A percentile compares a stretch with the other conserved stretches of the same genome.
Conservation (phyloP, 2,329 filamentous ascomycete genomes). For the Colletotrichum camelliae region DNA sequence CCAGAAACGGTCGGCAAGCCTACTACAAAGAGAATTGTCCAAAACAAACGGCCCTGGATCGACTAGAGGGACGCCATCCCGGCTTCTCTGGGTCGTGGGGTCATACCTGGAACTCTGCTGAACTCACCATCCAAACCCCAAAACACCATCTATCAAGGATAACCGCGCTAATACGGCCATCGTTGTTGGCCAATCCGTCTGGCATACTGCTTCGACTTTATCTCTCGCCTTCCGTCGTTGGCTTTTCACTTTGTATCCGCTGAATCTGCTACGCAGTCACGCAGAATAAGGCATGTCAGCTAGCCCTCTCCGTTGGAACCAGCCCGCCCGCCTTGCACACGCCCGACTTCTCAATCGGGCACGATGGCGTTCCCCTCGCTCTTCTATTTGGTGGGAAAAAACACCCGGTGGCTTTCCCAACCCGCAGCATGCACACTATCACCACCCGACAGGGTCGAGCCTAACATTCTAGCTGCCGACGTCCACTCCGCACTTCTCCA, state of each 20-base stretch:
- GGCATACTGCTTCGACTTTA: background rate
- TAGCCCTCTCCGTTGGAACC: background rate
- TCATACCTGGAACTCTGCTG: constrained; percentile 8
- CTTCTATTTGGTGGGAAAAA: constrained; percentile 8
- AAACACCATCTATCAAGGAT: background rate
- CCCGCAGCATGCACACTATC: background rate
- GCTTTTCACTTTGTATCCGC: background rate
- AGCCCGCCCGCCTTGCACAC: background rate
- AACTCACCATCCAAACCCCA: constrained; percentile 4
- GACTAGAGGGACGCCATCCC: background rate
- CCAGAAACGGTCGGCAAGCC: constrained; percentile 1
- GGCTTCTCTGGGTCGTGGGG: background rate
- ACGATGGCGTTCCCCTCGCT: background rate
- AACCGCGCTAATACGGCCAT: background rate
- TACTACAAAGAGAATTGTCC: background rate
- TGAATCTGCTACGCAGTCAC: background rate
- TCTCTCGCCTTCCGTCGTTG: background rate
- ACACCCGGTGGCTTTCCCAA: background rate
- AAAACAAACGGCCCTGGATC: background rate
- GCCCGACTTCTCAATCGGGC: constrained; percentile 1
- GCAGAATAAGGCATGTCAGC: background rate
- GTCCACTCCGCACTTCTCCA: background rate
- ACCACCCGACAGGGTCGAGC: background rate
- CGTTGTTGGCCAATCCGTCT: background rate
- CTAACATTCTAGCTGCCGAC: background rate